phyloP scores from a whole-genome alignment of 2,329 filamentous ascomycete species.

The Colletotrichum sp. region DNA sequence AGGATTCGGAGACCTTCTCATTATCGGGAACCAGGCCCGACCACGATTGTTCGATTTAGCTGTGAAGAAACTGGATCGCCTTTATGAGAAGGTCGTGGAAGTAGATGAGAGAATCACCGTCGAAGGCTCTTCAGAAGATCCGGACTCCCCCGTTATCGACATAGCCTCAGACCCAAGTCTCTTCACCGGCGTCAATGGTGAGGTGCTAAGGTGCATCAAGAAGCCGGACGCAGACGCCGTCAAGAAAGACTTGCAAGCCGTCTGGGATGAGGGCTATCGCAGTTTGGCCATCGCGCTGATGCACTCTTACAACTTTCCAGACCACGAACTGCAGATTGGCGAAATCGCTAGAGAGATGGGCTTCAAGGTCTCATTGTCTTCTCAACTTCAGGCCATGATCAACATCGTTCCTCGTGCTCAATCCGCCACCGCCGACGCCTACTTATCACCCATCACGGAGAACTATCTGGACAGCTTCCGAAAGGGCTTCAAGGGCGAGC shows the following conservation, averaged over 20 bases:
- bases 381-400: slow-evolving; percentile 44
- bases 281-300: slow-evolving; percentile 66
- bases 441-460: slow-evolving; percentile 44
- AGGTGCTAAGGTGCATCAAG: slow-evolving; percentile 70
- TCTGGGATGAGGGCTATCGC: slow-evolving; percentile 65
- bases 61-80: slow-evolving; percentile 69
- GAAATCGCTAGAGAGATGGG: slow-evolving; percentile 41
- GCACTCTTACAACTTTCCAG: slow-evolving; percentile 69
- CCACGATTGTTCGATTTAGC: slow-evolving; percentile 77
- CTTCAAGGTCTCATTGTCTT: slow-evolving; percentile 44
- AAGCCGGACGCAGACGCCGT: slow-evolving; percentile 57
- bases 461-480: slow-evolving; percentile 39
- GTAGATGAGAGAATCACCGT: slow-evolving; percentile 72
- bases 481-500: slow-evolving; percentile 53
- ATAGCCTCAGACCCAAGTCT: slow-evolving; percentile 47
- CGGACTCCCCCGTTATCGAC: slow-evolving; percentile 21
- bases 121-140: not conserved
- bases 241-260: slow-evolving; percentile 53
- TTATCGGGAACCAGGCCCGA: slow-evolving; percentile 75
- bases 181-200: slow-evolving; percentile 69
- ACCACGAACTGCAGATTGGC: slow-evolving; percentile 49
- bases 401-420: slow-evolving; percentile 48
- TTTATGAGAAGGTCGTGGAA: slow-evolving; percentile 74
- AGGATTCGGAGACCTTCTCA: slow-evolving; percentile 74
- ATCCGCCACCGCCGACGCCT: slow-evolving; percentile 47